Base-by-base conservation (phyloP, 2,329 filamentous ascomycete species). In the Neonectria coccinea region DNA sequence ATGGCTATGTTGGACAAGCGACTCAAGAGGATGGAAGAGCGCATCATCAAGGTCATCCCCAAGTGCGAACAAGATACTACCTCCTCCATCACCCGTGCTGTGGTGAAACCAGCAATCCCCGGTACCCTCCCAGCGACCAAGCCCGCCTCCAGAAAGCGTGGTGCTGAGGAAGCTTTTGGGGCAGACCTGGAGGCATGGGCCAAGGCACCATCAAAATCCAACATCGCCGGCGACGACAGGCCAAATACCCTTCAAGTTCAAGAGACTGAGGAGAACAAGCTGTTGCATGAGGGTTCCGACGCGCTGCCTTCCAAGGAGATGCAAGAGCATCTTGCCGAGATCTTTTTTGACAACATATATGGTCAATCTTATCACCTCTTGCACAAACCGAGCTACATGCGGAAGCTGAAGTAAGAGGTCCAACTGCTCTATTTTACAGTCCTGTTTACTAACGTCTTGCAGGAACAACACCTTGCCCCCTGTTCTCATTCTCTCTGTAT, bases 1-100 rank as follows among this genome's bases (percentile, higher is more conserved):
- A 98, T 98, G 96, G 94, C 94, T 45, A 98, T 98, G 94, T 82
- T 98, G 73, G 96, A 98, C 80, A 97, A 97, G 80, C 88, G 96
- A 57, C 79, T 98, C 70, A 97, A 97, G 83, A 87, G 95, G 62
- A 98, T 98, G 96, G 96, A 99, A 79, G 95, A 98, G 74, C 91
- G 95, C 61, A 96, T 98, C 67, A 97, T 98, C 81, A 97, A 97
- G 78, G 91, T 95, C 63, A 91, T 98, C 29, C 95, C 96, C 0
- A 97, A 95, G 76, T 88, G 93, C 45, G 94, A 97, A 68, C 86
- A 92, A 67, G 89, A 45, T 83, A 88, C 27, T 25, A 77, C 91
- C 63, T 82, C 86, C 9, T 84, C 86, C 8, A 90, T 97, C 41
- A 91, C 91, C 5, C 86, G 96, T 62, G 94, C 94, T 11, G 86